Base-by-base conservation (phyloP, 805 yeast genomes). In the Ogataea zsoltii region DNA sequence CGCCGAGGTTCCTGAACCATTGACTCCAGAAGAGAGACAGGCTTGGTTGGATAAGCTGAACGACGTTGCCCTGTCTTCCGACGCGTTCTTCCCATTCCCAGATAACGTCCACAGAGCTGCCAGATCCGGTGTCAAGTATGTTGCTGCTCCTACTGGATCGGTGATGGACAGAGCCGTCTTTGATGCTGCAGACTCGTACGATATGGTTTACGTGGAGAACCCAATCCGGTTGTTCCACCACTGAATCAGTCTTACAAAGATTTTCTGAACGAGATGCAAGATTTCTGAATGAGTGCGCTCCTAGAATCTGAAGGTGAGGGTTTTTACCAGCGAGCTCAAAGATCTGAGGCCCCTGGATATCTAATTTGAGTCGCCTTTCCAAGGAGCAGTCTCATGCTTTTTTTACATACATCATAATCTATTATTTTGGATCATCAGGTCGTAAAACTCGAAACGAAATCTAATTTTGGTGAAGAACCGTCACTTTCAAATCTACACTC, bases 31-130 rank as follows among this genome's bases (percentile, higher is more conserved):
- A 53, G 99, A 94, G 76, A 88, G 92, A 71, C 72, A 74, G 54
- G 96, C 87, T 60, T 94, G 98, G 98, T 71, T 85, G 55, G 60
- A 72, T 51, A 81, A 90, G 73, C 78, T 90, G 68, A 80, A 74
- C 48, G 83, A 88, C 59, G 99, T 94, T 46, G 90, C 98, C 11
- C 76, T 91, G 58, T 85, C 97, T 14, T 90, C 97, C 3, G 99
- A 94, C 67, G 99, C 99, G 23, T 94, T 94, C 82, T 94, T 94
- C 96, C 99, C 99, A 72, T 94, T 94, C 94, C 94, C 98, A 56
- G 99, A 94, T 71, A 94, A 94, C 66, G 96, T 94, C 58, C 90
- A 92, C 82, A 83, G 99, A 70, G 98, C 98, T 54, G 97, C 83
- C 42, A 83, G 88, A 76, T 85, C 96, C 15, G 99, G 99, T 68